Evolutionary conservation across 2,329 filamentous ascomycete genomes (phyloP).

Genomic region (Karstenula rhodostoma): DNA sequence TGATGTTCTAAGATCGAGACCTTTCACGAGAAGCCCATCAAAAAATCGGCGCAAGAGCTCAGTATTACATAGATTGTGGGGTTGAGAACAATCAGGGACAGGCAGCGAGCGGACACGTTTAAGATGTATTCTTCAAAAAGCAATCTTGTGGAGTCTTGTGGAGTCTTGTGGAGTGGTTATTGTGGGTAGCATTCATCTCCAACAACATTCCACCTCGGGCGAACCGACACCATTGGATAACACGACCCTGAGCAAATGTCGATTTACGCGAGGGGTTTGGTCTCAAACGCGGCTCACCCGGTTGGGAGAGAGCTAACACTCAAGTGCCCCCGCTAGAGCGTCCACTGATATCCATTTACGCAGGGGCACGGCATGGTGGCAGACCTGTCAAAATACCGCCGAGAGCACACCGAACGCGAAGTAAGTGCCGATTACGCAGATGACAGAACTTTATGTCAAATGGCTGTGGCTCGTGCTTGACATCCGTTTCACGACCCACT

Average conservation of each 20-base stretch:
- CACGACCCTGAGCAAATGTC: not conserved
- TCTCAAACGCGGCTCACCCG: not conserved
- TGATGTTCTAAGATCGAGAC: not conserved
- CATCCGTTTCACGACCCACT: not conserved
- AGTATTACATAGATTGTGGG: not conserved
- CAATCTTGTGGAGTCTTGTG: too few relatives aligned
- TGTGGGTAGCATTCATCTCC: not conserved
- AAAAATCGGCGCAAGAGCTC: not conserved
- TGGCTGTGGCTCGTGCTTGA: not conserved
- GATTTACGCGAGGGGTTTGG: not conserved
- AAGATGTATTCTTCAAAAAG: too few relatives aligned
- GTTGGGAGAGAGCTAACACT: not conserved
- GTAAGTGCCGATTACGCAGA: not conserved
- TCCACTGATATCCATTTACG: not conserved
- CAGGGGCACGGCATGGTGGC: not conserved
- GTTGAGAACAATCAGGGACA: not conserved
- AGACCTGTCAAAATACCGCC: slow-evolving; percentile 2
- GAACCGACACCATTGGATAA: not conserved
- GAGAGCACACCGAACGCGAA: slow-evolving; percentile 6
- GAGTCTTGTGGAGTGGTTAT: too few relatives aligned
- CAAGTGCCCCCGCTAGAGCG: slow-evolving; percentile 3
- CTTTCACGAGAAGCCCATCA: too few relatives aligned
- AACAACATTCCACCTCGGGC: not conserved
- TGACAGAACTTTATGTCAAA: not conserved
- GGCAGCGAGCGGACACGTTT: too few relatives aligned